Base-by-base conservation (phyloP, 2,329 filamentous ascomycete genomes). In the Aspergillus bombycis region DNA sequence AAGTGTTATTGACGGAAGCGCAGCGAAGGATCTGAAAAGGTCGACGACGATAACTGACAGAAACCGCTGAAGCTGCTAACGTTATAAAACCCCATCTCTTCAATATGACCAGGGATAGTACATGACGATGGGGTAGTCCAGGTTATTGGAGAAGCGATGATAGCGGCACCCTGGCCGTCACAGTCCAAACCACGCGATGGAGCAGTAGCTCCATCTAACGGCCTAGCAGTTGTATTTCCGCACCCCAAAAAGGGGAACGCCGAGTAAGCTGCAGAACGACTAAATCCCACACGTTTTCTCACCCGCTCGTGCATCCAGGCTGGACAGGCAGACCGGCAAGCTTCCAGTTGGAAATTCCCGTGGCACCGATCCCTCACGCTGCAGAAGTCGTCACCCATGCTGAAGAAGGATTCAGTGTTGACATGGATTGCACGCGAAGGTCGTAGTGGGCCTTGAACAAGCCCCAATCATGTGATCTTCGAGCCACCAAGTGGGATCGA, bases 391-490 rank as follows among this genome's bases (percentile, higher is more conserved):
- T 50, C 34, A 56, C 52, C 30, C 54, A 65, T 32, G 53, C 32
- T 38, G 6, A 21, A 26, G 34, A 55, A 38, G 52, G 52, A 55
- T 55, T 28, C 32, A 14, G 30, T 23, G n/a, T 55, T 36, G 52
- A 36, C 32, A 36, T 55, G n/a, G 52, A 55, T 36, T 34, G 50
- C 50, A 34, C 26, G 32, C 26, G 32, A 54, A 54, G 46, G 6
- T 52, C 30, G 53, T 45, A 60, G 63, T 60, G 61, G 61, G 61
- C 57, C 61, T 46, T 38, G 52, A 62, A 58, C 60, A 58, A 62
- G 60, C 55, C 60, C 41, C 56, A 62, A 57, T 62, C 56, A 62
- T 59, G 59, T 62, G 59, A 62, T 60, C 41, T 23, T 53, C 30
- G 54, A 63, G 58, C 62, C 62, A 63, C 53, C 55, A 50, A 11